These are phyloP conservation scores for Radiomyces spectabilis DNA, from an alignment of 192 early-diverging fungal species.

Conservation along the genomic window DNA sequence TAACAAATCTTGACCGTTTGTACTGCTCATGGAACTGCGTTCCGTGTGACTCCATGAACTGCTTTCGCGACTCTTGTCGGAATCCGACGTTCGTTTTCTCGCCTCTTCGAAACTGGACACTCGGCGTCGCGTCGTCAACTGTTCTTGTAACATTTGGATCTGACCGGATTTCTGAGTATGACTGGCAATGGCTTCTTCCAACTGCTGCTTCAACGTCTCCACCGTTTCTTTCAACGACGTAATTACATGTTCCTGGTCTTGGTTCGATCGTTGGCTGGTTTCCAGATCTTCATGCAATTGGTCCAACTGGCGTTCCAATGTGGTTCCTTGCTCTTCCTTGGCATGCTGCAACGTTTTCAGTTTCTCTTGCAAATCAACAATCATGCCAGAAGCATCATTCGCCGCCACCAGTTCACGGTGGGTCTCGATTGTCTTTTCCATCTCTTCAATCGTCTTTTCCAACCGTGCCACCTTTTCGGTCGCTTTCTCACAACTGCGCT, in stretches of 20 bases:
- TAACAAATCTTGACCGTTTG: too few relatives aligned
- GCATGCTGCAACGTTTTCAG: not conserved
- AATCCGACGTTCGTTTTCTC: not conserved
- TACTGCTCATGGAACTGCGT: too few relatives aligned
- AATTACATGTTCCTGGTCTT: not conserved
- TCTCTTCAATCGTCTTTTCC: not conserved
- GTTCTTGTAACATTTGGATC: not conserved
- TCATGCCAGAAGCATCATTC: not conserved
- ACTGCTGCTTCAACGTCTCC: not conserved
- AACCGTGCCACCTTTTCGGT: not conserved
- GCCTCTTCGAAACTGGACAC: not conserved
- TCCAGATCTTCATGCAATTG: constrained; percentile 7
- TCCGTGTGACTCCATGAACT: too few relatives aligned
- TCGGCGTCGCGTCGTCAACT: not conserved
- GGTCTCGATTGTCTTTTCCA: not conserved
- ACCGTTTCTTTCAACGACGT: not conserved
- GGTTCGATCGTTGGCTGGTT: not conserved
- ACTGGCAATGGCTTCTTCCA: constrained; percentile 5
- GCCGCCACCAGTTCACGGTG: not conserved
- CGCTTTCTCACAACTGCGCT: not conserved
- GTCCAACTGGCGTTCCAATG: constrained; percentile 3
- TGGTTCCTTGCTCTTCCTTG: too few relatives aligned
- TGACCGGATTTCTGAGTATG: not conserved
- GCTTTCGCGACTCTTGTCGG: not conserved
- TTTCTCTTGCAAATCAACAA: constrained; percentile 7